Conservation (phyloP, 176 grass and related monocot species). For the Phyllostachys edulis region DNA sequence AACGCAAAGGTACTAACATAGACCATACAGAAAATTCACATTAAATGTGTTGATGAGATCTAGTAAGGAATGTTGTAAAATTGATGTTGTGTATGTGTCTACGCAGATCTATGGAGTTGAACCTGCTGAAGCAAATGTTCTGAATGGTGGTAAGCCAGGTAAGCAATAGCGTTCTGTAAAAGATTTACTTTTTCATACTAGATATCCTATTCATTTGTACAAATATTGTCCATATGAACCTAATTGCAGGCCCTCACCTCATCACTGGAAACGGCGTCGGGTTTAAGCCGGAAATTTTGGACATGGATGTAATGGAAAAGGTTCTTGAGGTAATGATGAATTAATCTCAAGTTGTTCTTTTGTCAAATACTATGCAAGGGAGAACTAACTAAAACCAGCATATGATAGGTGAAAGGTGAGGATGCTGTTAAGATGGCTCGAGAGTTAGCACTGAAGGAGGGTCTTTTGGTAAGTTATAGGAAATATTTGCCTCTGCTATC, state of each 20-base stretch:
- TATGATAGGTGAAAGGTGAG: slow-evolving; percentile 71
- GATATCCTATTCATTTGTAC: slow-evolving; percentile 7
- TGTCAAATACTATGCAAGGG: background rate
- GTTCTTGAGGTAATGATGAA: slow-evolving; percentile 72
- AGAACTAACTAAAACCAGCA: background rate
- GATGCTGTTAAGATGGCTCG: slow-evolving; percentile 84
- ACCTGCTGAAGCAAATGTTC: slow-evolving; percentile 47
- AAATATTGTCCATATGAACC: background rate
- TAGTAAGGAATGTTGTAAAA: background rate
- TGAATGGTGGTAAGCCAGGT: slow-evolving; percentile 53
- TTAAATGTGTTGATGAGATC: background rate
- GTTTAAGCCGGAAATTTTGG: slow-evolving; percentile 56
- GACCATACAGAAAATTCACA: background rate
- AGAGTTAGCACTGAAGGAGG: slow-evolving; percentile 74
- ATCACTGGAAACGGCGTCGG: slow-evolving; percentile 88
- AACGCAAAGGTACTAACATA: slow-evolving; percentile 37
- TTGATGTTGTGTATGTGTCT: background rate
- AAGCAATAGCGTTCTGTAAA: background rate
- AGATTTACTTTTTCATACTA: background rate
- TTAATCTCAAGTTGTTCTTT: background rate
- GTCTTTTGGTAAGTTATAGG: slow-evolving; percentile 61
- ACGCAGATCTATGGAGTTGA: slow-evolving; percentile 44
- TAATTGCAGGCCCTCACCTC: slow-evolving; percentile 67
- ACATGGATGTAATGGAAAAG: slow-evolving; percentile 93
- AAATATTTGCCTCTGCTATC: background rate